Evolutionary conservation across 495 filamentous ascomycete species (phyloP).

Genomic region (Lepidopterella palustris): DNA sequence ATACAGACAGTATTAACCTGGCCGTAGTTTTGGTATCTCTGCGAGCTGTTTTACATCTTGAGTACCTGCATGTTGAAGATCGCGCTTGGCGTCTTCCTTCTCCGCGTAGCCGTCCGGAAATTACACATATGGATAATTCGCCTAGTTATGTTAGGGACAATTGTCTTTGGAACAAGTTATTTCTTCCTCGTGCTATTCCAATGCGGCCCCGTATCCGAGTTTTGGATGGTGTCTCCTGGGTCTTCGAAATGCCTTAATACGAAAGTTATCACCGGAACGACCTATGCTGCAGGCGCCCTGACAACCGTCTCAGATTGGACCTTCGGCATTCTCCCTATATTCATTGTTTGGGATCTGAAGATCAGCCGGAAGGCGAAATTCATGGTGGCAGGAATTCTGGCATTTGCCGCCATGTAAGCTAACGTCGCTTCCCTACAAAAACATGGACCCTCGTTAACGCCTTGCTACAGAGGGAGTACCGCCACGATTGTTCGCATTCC

Average conservation of each 20-base stretch:
- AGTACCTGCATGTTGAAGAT: constrained; percentile 38
- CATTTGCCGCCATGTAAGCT: constrained; percentile 22
- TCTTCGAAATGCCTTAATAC: constrained; percentile 34
- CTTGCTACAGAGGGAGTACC: constrained; percentile 36
- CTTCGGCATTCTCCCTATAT: constrained; percentile 40
- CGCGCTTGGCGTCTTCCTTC: constrained; percentile 41
- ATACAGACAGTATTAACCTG: neutral
- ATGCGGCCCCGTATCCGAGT: constrained; percentile 36
- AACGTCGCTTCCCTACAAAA: neutral
- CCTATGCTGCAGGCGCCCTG: constrained; percentile 37
- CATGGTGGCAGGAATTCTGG: constrained; percentile 20
- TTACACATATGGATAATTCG: constrained; percentile 40
- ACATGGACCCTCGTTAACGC: neutral
- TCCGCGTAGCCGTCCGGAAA: constrained; percentile 38
- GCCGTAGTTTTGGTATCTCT: constrained; percentile 33
- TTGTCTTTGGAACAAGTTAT: constrained; percentile 34
- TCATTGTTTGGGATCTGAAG: constrained; percentile 39
- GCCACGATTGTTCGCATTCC: constrained; percentile 40
- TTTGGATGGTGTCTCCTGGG: constrained; percentile 34
- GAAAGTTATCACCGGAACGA: constrained; percentile 27
- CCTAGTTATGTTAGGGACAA: constrained; percentile 23
- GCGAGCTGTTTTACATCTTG: constrained; percentile 38
- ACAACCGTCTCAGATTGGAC: constrained; percentile 38
- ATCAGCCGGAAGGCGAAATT: constrained; percentile 27
- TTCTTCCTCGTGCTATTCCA: constrained; percentile 43